Evolutionary conservation across 1,284 basidiomycete genomes (phyloP).

Genomic region (Microbotryomycetes sp.): DNA sequence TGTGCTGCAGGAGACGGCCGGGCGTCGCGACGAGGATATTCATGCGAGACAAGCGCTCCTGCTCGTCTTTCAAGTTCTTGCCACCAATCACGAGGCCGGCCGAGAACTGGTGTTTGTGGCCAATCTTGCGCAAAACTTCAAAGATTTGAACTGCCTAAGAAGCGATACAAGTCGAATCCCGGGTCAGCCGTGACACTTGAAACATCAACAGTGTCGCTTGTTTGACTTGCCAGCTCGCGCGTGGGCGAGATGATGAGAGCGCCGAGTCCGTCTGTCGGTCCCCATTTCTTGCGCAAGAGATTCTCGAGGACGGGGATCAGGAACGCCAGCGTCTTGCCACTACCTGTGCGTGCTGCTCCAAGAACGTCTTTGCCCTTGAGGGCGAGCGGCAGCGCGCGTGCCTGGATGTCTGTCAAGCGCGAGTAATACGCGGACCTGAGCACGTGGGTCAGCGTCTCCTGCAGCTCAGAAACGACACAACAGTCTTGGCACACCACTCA

Average conservation of each 20-base stretch:
- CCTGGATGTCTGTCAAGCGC: conserved; percentile 77
- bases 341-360: conserved; percentile 70
- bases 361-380: conserved; percentile 63
- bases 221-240: conserved; percentile 65
- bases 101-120: conserved; percentile 82
- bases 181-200: conserved; percentile 1
- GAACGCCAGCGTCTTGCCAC: conserved; percentile 77
- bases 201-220: background rate
- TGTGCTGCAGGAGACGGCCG: conserved; percentile 88
- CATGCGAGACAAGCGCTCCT: conserved; percentile 78
- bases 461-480: too few species aligned
- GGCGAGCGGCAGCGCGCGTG: conserved; percentile 55
- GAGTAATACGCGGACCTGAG: conserved; percentile 77
- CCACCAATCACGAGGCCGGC: conserved; percentile 95
- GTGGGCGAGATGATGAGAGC: conserved; percentile 93
- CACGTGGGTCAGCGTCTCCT: background rate
- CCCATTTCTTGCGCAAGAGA: conserved; percentile 68
- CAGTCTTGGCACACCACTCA: background rate
- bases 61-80: conserved; percentile 88
- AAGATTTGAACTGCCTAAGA: conserved; percentile 92
- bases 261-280: conserved; percentile 74
- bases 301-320: conserved; percentile 68
- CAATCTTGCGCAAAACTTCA: conserved; percentile 85
- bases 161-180: background rate
- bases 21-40: conserved; percentile 97